Conservation (phyloP, 1,139 yeast genomes). For the Dujonia santamariae region DNA sequence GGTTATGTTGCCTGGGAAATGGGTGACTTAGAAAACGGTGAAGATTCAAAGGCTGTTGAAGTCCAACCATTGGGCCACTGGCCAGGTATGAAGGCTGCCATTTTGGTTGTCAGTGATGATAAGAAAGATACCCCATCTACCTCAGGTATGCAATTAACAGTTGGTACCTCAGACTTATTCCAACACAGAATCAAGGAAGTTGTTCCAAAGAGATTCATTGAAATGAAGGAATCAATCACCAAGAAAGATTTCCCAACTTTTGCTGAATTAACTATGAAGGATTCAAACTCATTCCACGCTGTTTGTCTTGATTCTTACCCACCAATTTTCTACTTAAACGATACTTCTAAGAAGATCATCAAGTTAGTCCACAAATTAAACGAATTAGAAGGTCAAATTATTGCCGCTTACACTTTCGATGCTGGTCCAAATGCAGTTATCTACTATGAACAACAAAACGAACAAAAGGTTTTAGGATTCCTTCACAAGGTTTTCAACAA, state of each 20-base stretch:
- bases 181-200: slow-evolving; percentile 71
- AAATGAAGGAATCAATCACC: slow-evolving; percentile 75
- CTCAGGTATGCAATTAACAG: slow-evolving; percentile 94
- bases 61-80: slow-evolving; percentile 82
- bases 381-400: slow-evolving; percentile 55
- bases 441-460: slow-evolving; percentile 77
- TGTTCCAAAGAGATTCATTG: slow-evolving; percentile 79
- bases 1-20: slow-evolving; percentile 99
- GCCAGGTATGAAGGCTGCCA: slow-evolving; percentile 91
- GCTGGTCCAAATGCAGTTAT: slow-evolving; percentile 99
- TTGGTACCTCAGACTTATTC: slow-evolving; percentile 82
- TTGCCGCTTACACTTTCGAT: slow-evolving; percentile 96
- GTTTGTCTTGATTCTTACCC: slow-evolving; percentile 94
- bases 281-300: slow-evolving; percentile 96
- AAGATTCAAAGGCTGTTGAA: slow-evolving; percentile 90
- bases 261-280: slow-evolving; percentile 91
- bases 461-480: slow-evolving; percentile 59
- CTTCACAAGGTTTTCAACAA: slow-evolving; percentile 51
- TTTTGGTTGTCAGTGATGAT: slow-evolving; percentile 87
- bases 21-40: slow-evolving; percentile 73
- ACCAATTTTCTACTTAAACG: slow-evolving; percentile 93
- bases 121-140: slow-evolving; percentile 96
- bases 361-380: slow-evolving; percentile 80
- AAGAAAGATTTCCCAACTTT: slow-evolving; percentile 71
- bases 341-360: slow-evolving; percentile 86